A percentile compares a stretch with the other conserved stretches of the same genome.
Conservation (phyloP, 768 basidiomycete species). For the Collybia sordida region DNA sequence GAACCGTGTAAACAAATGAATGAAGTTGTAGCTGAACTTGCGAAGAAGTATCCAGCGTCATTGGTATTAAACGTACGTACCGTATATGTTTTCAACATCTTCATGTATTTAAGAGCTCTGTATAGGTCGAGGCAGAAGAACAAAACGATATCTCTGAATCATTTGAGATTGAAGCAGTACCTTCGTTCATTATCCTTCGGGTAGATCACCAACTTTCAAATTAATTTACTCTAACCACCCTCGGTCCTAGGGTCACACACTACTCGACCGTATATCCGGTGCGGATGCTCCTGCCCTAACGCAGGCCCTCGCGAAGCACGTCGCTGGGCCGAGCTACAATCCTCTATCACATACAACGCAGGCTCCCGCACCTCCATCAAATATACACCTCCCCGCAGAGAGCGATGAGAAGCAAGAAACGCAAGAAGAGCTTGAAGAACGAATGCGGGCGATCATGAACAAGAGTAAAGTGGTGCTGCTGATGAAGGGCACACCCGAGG, state of each 20-base stretch:
- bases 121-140: constrained; percentile 79
- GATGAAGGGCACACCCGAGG: constrained; percentile 85
- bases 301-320: constrained; percentile 57
- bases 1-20: constrained; percentile 86
- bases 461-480: constrained; percentile 79
- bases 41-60: constrained; percentile 64
- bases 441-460: constrained; percentile 74
- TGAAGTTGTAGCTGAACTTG: constrained; percentile 68
- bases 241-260: constrained; percentile 73
- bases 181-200: constrained; percentile 76
- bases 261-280: constrained; percentile 77
- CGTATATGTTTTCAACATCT: background rate
- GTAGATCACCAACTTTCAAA: constrained; percentile 38
- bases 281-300: constrained; percentile 74
- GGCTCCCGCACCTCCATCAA: constrained; percentile 31
- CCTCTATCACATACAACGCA: constrained; percentile 37
- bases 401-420: constrained; percentile 41
- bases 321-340: constrained; percentile 18
- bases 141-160: constrained; percentile 86
- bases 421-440: constrained; percentile 60
- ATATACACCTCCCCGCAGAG: constrained; percentile 6
- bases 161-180: constrained; percentile 90
- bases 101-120: background rate
- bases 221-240: background rate
- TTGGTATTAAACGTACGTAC: constrained; percentile 78